phyloP scores from a whole-genome alignment of 805 yeast genomes.

The Lipomyces yamanashiensis region DNA sequence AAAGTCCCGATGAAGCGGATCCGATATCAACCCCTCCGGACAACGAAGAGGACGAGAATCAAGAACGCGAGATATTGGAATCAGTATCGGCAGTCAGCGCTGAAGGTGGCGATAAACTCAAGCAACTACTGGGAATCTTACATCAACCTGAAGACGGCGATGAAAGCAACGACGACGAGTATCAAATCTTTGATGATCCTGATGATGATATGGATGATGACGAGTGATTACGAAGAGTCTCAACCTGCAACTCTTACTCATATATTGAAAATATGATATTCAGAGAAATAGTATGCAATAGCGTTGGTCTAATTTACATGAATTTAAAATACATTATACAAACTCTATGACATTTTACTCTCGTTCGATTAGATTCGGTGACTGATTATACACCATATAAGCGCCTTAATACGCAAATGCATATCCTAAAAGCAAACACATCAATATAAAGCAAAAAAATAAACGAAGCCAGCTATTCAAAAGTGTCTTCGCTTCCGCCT shows the following conservation, averaged over 20 bases:
- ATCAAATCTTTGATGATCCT: slow-evolving; percentile 33
- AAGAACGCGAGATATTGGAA: slow-evolving; percentile 14
- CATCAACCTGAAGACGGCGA: slow-evolving; percentile 30
- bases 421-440: not conserved
- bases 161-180: slow-evolving; percentile 23
- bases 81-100: slow-evolving; percentile 25
- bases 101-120: slow-evolving; percentile 23
- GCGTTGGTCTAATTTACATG: too few species aligned
- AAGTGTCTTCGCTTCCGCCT: not conserved
- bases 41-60: not conserved
- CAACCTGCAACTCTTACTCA: too few species aligned
- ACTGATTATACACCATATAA: not conserved
- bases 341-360: too few species aligned
- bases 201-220: slow-evolving; percentile 21
- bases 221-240: not conserved
- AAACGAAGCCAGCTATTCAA: not conserved
- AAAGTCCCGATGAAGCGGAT: slow-evolving; percentile 22
- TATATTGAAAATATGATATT: too few species aligned
- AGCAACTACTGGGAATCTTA: slow-evolving; percentile 30
- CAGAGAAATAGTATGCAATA: too few species aligned
- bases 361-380: too few species aligned
- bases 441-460: not conserved
- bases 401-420: not conserved
- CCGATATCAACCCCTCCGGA: not conserved
- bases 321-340: too few species aligned